These are phyloP conservation scores for Yamadazyma olivae DNA, from an alignment of 805 yeast species.

Conservation along the genomic window DNA sequence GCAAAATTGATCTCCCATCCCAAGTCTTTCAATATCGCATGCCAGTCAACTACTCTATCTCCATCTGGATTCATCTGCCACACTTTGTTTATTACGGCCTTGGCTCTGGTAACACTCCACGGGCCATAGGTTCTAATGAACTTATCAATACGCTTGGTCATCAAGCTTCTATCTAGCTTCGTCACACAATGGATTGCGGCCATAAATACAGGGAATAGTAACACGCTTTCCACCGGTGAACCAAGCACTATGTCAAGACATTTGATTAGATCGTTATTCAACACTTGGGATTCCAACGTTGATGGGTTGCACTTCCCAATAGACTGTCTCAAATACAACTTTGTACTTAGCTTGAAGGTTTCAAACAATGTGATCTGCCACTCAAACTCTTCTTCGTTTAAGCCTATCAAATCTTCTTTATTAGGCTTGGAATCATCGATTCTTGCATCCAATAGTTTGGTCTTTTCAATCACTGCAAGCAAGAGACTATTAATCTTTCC, in stretches of 20 bases:
- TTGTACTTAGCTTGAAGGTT: constrained; percentile 65
- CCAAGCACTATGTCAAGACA: constrained; percentile 62
- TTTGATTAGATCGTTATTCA: constrained; percentile 51
- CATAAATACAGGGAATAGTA: constrained; percentile 75
- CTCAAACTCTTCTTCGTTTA: constrained; percentile 51
- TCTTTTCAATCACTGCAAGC: constrained; percentile 25
- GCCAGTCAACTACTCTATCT: constrained; percentile 68
- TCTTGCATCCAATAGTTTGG: constrained; percentile 42
- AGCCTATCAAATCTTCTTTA: constrained; percentile 38
- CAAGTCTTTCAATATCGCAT: constrained; percentile 55
- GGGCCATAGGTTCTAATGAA: constrained; percentile 65
- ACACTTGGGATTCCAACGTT: constrained; percentile 58
- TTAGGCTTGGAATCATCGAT: constrained; percentile 54
- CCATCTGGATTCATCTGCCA: constrained; percentile 53
- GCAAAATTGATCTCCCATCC: constrained; percentile 85
- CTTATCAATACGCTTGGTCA: constrained; percentile 51
- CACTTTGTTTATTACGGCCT: constrained; percentile 43
- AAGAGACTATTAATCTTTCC: constrained; percentile 19
- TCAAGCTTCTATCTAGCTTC: constrained; percentile 46
- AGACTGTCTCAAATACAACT: constrained; percentile 64
- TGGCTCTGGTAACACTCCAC: constrained; percentile 52
- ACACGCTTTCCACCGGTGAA: constrained; percentile 64
- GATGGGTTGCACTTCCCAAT: constrained; percentile 59
- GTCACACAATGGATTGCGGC: constrained; percentile 69
- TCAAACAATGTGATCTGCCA: constrained; percentile 70